Conservation (phyloP, 805 yeast species). For the Hanseniaspora nectarophila region DNA sequence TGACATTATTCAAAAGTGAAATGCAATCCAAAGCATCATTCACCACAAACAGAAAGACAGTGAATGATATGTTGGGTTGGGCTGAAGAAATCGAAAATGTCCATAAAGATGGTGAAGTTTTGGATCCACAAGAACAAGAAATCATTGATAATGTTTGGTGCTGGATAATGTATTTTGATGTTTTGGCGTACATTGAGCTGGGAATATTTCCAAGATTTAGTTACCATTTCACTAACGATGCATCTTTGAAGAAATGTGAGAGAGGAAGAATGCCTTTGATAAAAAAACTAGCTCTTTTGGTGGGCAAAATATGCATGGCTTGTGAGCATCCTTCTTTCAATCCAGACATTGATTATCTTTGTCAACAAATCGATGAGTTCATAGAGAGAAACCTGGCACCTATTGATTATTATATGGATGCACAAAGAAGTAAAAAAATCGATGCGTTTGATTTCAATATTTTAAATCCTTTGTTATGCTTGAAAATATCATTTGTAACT, state of each 20-base stretch:
- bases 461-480: background rate
- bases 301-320: background rate
- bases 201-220: background rate
- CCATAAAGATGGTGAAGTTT: background rate
- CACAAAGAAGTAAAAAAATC: background rate
- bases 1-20: constrained; percentile 5
- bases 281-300: background rate
- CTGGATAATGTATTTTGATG: constrained; percentile 7
- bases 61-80: constrained; percentile 3
- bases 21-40: constrained; percentile 1
- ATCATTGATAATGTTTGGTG: constrained; percentile 6
- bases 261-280: constrained; percentile 7
- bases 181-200: constrained; percentile 1
- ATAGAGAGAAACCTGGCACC: constrained; percentile 6
- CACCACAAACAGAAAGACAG: background rate
- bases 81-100: constrained; percentile 3
- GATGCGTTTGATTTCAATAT: constrained; percentile 7
- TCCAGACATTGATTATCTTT: constrained; percentile 10
- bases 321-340: constrained; percentile 2
- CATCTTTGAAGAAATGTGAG: background rate
- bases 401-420: constrained; percentile 2
- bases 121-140: background rate
- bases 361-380: constrained; percentile 1
- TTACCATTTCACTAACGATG: background rate
- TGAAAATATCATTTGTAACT: constrained; percentile 1